Base-by-base conservation (phyloP, 768 basidiomycete genomes). In the Coprinellus micaceus region DNA sequence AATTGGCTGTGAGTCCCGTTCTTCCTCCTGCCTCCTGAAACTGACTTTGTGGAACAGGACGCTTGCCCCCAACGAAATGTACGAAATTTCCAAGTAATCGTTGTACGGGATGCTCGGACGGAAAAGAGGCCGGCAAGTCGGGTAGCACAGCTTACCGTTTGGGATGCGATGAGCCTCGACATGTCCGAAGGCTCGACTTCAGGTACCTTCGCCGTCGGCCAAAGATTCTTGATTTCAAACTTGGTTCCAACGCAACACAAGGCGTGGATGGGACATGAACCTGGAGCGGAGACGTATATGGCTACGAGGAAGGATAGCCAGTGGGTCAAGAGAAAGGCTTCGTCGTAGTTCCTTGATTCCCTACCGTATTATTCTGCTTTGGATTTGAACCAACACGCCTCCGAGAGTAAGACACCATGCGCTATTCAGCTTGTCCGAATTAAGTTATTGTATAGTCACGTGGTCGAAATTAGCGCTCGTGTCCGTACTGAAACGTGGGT, bases 141-240 rank as follows among this genome's bases (percentile, higher is more conserved):
- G 49, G 76, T 71, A 1, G 94, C 86, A 0, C 89, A 91, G 66
- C 61, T 98, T 53, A 94, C 88, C 0, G 80, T 95, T 3, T 94
- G 91, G 91, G 91, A 95, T 63, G 85, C 82, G 2, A 70, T 82
- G 3, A 73, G 72, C 12, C 57, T 88, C 25, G 73, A 71, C 0
- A 62, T 75, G n/a, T 72, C 73, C 22, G 86, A 88, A 59, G 81
- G 77, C 4, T 74, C 69, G n/a, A 64, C 67, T 52, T 64, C 77
- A 49, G 76, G 83, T 30, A 58, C 73, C 4, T 82, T 95, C 58
- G 70, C 74, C 43, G 77, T 78, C 28, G 88, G 90, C 1, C 82
- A 87, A 65, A 72, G 83, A 53, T 94, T 86, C 64, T 63, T 86
- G 64, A 91, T 88, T 4, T 88, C 88, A 19, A 93, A 91, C 65